These are phyloP conservation scores for Talaromyces liani DNA, from an alignment of 495 filamentous ascomycete genomes.

Conservation along the genomic window DNA sequence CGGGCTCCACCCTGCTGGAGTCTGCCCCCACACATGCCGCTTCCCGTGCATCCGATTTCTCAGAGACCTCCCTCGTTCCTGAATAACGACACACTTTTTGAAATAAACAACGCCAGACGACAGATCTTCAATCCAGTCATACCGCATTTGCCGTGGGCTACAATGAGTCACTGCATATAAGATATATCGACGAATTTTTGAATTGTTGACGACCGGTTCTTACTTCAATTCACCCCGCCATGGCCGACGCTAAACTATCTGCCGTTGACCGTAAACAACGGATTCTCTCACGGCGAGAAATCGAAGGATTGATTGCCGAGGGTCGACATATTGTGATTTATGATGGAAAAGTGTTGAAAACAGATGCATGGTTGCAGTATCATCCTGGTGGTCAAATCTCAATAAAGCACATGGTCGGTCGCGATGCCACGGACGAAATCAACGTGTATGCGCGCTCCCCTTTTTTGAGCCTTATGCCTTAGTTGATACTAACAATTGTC, in stretches of 20 bases:
- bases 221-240: neutral
- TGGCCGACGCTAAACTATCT: neutral
- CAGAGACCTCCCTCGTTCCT: neutral
- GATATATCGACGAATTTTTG: neutral
- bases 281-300: constrained; percentile 60
- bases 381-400: constrained; percentile 92
- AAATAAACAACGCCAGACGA: neutral
- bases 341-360: constrained; percentile 72
- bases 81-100: neutral
- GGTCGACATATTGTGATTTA: constrained; percentile 77
- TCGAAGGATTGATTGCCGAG: constrained; percentile 83
- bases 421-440: constrained; percentile 95
- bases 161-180: neutral
- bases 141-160: neutral
- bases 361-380: constrained; percentile 79
- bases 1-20: neutral
- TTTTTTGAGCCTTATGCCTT: neutral
- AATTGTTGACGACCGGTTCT: neutral
- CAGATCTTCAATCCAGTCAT: neutral
- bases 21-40: neutral
- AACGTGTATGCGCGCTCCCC: constrained; percentile 55
- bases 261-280: constrained; percentile 36
- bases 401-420: constrained; percentile 90
- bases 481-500: neutral
- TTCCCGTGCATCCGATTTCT: neutral